Percentiles rank a stretch among this genome's conserved stretches.
Evolutionary conservation across 2,329 filamentous ascomycete species (phyloP).

Genomic region (Clonostachys byssicola): DNA sequence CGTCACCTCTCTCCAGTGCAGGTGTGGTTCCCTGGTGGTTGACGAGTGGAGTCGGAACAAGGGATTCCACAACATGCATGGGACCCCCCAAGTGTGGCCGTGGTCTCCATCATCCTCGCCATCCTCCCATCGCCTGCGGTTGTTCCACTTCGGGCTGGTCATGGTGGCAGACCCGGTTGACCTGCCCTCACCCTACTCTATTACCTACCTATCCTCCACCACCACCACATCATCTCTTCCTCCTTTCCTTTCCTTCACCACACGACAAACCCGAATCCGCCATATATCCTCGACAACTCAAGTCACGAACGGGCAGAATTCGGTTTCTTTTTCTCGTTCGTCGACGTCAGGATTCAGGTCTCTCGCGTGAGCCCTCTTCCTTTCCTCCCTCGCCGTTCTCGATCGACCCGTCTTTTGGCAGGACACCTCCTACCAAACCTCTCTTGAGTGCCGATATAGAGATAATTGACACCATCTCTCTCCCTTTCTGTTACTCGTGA

Average conservation of each 20-base stretch:
- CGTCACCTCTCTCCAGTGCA: no score
- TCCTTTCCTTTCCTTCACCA: constrained; percentile 9
- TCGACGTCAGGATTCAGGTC: constrained; percentile 21
- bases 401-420: not conserved
- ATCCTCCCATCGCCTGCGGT: no score
- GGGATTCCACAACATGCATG: no score
- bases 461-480: no score
- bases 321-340: constrained; percentile 8
- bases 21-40: no score
- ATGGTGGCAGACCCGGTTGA: no score
- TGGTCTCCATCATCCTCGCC: no score
- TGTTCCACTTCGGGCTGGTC: no score
- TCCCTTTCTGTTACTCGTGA: no score
- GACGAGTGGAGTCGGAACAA: no score
- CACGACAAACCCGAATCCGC: constrained; percentile 22
- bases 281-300: constrained; percentile 23
- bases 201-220: constrained; percentile 4
- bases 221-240: constrained; percentile 9
- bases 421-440: not conserved
- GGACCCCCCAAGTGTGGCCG: no score
- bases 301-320: constrained; percentile 17
- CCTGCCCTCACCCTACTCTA: no score
- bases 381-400: constrained; percentile 14
- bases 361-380: constrained; percentile 20
- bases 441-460: constrained; percentile 2